Evolutionary conservation across 768 basidiomycete species (phyloP).

Genomic region (Boletus sp.): DNA sequence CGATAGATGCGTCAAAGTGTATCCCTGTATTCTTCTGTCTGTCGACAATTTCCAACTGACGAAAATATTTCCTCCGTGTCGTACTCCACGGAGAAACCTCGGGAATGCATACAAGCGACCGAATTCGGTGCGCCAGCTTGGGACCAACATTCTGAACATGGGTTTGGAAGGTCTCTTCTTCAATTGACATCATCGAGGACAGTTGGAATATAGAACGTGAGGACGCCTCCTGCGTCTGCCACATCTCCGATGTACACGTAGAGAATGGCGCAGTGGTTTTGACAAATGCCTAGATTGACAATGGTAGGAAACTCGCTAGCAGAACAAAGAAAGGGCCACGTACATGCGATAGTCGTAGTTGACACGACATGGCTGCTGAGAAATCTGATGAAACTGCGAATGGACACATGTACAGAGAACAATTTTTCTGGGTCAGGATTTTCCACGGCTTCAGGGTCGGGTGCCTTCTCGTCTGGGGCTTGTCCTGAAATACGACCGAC

Average conservation of each 20-base stretch:
- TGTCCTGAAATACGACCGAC: conserved; percentile 16
- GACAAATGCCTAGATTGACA: conserved; percentile 62
- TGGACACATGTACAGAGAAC: conserved; percentile 65
- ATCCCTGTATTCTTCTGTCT: background rate
- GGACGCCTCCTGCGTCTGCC: conserved; percentile 73
- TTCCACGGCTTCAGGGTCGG: conserved; percentile 34
- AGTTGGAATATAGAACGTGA: conserved; percentile 86
- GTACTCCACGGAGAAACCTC: no score
- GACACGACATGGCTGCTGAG: conserved; percentile 77
- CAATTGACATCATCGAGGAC: conserved; percentile 54
- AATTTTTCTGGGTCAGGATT: conserved; percentile 52
- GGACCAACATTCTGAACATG: background rate
- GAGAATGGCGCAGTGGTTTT: conserved; percentile 78
- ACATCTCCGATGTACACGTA: conserved; percentile 87
- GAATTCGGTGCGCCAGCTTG: background rate
- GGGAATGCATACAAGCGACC: background rate
- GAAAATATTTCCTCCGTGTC: background rate
- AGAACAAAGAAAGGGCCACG: conserved; percentile 25
- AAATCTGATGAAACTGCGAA: conserved; percentile 77
- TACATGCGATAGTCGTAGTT: conserved; percentile 82
- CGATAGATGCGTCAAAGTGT: conserved; percentile 7
- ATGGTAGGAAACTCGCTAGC: background rate
- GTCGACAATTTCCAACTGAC: background rate
- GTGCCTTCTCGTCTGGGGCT: conserved; percentile 31
- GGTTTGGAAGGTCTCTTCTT: background rate